Evolutionary conservation across 306 rosid species (phyloP), one percentile per base, ranked within the genome.

Genomic region (Lathyrus oleraceus): DNA sequence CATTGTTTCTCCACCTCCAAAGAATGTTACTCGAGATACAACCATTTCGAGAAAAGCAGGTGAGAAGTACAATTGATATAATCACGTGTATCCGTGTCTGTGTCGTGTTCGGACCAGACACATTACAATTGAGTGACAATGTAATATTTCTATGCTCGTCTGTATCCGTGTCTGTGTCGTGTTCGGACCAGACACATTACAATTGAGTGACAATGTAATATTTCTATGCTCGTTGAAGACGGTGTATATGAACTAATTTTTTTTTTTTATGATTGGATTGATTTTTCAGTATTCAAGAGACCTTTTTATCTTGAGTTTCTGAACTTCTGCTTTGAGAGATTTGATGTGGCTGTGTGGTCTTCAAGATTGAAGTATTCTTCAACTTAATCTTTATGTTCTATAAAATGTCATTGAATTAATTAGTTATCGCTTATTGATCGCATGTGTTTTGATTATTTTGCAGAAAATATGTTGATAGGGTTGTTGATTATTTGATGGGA

Each of bases 331-430:
- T 93, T 93, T 28, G 89, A 90, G 83, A 82, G 73, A 7, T 93
- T 93, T 84, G 97, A 93, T 85, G 97, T 90, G 62, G 98, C 78
- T n/a, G 45, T 90, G 36, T 93, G 98, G 98, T 85, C 98, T 71
- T 90, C 98, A 62, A 82, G 98, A 85, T 73, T 45, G 45, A 85
- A 74, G 98, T 93, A 87, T 32, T 69, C 67, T 51, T 80, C 81
- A 40, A 63, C 68, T 60, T 78, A 74, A 36, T 47, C 65, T 69
- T 52, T 52, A 5, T 51, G 47, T 67, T 77, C 15, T 52, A 6
- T 47, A 6, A 47, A 35, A 35, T 35, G 39, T 35, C 39, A 1
- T 51, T 17, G 10, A 54, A 51, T n/a, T 61, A 10, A 8, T 30
- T 67, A 35, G n/a, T 9, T 28, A 21, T 42, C 61, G 45, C 10